A percentile compares a stretch with the other conserved stretches of the same genome.
Conservation (phyloP, 768 basidiomycete genomes). For the Tylopilus balloui region DNA sequence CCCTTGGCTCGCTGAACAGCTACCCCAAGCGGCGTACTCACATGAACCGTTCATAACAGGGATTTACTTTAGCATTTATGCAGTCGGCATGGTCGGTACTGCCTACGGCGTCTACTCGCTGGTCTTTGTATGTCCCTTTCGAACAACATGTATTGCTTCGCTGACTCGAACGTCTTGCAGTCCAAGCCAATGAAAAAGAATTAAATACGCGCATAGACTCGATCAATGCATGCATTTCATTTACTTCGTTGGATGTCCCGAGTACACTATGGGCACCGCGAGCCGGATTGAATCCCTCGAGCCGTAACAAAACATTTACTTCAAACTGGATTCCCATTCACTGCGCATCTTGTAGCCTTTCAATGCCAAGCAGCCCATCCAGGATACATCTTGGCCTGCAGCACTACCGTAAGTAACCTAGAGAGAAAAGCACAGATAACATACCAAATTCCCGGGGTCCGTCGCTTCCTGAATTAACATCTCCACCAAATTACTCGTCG, state of each 20-base stretch:
- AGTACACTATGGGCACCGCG: not conserved
- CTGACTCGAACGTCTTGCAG: slow-evolving; percentile 11
- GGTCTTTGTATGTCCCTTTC: slow-evolving; percentile 35
- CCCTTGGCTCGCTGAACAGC: no score
- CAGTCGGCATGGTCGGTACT: slow-evolving; percentile 51
- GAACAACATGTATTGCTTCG: not conserved
- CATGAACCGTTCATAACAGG: slow-evolving; percentile 35
- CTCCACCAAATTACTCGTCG: slow-evolving; percentile 87
- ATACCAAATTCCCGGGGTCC: slow-evolving; percentile 62
- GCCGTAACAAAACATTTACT: not conserved
- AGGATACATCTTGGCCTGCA: slow-evolving; percentile 82
- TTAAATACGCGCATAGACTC: slow-evolving; percentile 20
- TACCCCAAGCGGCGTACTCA: not conserved
- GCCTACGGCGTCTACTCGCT: slow-evolving; percentile 48
- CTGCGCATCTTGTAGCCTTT: not conserved
- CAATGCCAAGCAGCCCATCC: slow-evolving; percentile 87
- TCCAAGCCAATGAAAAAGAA: slow-evolving; percentile 28
- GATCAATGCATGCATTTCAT: slow-evolving; percentile 12
- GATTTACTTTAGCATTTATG: slow-evolving; percentile 49
- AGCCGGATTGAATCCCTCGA: not conserved
- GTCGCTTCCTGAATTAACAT: slow-evolving; percentile 88
- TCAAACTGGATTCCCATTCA: not conserved
- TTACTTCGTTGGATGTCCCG: not conserved
- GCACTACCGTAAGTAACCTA: slow-evolving; percentile 7
- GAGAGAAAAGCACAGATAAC: slow-evolving; percentile 13